phyloP scores from a whole-genome alignment of 2,329 filamentous ascomycete species.

The Colletotrichum sp. region DNA sequence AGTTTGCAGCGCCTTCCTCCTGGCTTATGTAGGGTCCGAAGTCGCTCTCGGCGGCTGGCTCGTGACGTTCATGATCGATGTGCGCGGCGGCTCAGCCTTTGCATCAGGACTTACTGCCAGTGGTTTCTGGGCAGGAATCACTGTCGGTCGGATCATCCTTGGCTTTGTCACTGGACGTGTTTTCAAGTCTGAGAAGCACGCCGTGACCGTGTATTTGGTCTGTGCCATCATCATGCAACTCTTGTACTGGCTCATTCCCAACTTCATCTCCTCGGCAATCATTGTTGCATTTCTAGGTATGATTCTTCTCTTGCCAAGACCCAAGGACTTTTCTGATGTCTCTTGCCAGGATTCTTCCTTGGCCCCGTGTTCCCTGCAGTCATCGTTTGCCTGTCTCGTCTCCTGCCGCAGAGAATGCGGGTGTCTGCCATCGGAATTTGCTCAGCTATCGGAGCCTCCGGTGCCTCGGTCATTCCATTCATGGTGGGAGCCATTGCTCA shows the following conservation, averaged over 20 bases:
- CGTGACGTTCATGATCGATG: slow-evolving; percentile 81
- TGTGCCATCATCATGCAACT: neutral
- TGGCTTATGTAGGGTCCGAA: slow-evolving; percentile 81
- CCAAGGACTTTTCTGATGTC: neutral
- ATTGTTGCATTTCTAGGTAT: neutral
- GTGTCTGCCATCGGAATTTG: slow-evolving; percentile 83
- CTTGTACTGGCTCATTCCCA: neutral
- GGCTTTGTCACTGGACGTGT: slow-evolving; percentile 78
- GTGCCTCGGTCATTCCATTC: slow-evolving; percentile 72
- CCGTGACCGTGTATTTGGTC: neutral
- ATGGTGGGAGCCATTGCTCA: slow-evolving; percentile 71
- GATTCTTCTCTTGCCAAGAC: neutral
- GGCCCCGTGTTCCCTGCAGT: slow-evolving; percentile 80
- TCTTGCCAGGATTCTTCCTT: slow-evolving; percentile 63
- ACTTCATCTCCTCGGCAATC: neutral
- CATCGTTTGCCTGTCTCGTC: slow-evolving; percentile 74
- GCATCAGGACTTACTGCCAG: slow-evolving; percentile 77
- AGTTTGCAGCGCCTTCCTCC: slow-evolving; percentile 74
- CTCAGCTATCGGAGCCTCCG: slow-evolving; percentile 76
- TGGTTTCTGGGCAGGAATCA: slow-evolving; percentile 85
- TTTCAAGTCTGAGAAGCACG: neutral
- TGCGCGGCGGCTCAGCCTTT: slow-evolving; percentile 72
- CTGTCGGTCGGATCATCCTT: slow-evolving; percentile 72
- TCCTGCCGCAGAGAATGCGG: slow-evolving; percentile 75
- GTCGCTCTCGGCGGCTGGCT: slow-evolving; percentile 80